A percentile compares a stretch with the other conserved stretches of the same genome.
These are phyloP conservation scores for Discostella stelligeroides DNA, from an alignment of 108 stramenopile genomes.

Conservation along the genomic window DNA sequence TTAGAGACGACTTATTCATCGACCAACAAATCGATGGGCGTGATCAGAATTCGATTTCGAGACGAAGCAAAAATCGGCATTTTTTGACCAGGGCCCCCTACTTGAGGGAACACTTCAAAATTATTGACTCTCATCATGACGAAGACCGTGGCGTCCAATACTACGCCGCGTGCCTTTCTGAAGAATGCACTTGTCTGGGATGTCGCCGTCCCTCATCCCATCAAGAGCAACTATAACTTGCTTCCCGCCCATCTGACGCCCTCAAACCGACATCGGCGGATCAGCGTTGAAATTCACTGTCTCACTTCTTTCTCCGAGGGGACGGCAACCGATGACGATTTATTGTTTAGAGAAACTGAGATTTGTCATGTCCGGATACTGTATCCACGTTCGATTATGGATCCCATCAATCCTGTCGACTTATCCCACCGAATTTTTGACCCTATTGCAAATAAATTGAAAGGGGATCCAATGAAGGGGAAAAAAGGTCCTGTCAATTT, in stretches of 20 bases:
- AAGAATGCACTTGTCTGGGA: conserved; percentile 33
- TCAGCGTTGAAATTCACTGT: conserved; percentile 34
- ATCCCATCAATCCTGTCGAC: no score
- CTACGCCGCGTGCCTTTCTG: background rate
- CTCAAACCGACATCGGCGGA: conserved; percentile 24
- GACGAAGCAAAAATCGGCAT: no score
- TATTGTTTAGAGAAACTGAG: background rate
- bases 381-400: background rate
- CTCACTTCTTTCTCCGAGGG: conserved; percentile 9
- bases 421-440: conserved; percentile 21
- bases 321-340: background rate
- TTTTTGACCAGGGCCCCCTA: no score
- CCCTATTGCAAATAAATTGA: conserved; percentile 1
- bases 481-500: conserved; percentile 15
- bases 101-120: no score
- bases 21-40: no score
- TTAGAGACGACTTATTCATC: no score
- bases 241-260: conserved; percentile 33
- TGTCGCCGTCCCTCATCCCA: conserved; percentile 16
- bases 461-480: conserved; percentile 20
- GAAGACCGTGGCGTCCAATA: no score
- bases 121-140: no score
- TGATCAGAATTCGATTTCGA: no score
- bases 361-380: conserved; percentile 14
- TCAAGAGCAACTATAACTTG: conserved; percentile 14